These are phyloP conservation scores for Misopates orontium DNA, from an alignment of 257 asterid genomes.

Conservation along the genomic window DNA sequence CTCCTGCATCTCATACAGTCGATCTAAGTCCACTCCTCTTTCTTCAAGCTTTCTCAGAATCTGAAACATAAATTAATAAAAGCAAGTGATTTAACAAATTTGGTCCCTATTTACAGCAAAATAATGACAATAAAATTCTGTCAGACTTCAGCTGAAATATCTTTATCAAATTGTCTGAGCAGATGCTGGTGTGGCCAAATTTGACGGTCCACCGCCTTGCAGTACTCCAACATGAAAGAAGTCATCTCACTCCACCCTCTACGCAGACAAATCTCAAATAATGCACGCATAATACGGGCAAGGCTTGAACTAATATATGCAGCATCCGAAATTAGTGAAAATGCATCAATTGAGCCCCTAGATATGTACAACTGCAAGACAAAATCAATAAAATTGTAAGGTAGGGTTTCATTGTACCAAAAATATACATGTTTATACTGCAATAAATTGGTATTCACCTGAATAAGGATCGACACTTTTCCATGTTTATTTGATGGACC, in stretches of 20 bases:
- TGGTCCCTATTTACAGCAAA: constrained; percentile 17
- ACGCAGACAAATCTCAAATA: constrained; percentile 91
- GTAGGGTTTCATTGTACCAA: constrained; percentile 17
- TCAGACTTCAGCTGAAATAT: constrained; percentile 73
- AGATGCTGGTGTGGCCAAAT: constrained; percentile 98
- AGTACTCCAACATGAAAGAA: constrained; percentile 76
- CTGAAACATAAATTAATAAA: constrained; percentile 42
- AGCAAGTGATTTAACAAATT: neutral
- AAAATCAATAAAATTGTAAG: constrained; percentile 21
- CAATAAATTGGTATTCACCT: constrained; percentile 49
- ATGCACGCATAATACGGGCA: constrained; percentile 95
- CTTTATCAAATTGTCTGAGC: constrained; percentile 90
- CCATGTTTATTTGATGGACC: constrained; percentile 95
- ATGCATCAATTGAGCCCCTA: constrained; percentile 75
- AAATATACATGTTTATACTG: constrained; percentile 21
- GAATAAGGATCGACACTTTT: constrained; percentile 91
- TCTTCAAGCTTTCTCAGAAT: constrained; percentile 94
- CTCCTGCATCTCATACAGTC: constrained; percentile 80
- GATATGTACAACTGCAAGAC: constrained; percentile 80
- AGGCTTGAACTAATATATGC: constrained; percentile 90
- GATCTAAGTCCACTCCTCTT: constrained; percentile 76
- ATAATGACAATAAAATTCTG: constrained; percentile 19
- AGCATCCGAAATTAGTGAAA: constrained; percentile 93
- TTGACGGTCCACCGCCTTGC: constrained; percentile 98
- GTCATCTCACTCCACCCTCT: constrained; percentile 99